Percentiles rank a stretch among this genome's conserved stretches.
Conservation (phyloP, 768 basidiomycete genomes). For the Daedaleopsis nitida region DNA sequence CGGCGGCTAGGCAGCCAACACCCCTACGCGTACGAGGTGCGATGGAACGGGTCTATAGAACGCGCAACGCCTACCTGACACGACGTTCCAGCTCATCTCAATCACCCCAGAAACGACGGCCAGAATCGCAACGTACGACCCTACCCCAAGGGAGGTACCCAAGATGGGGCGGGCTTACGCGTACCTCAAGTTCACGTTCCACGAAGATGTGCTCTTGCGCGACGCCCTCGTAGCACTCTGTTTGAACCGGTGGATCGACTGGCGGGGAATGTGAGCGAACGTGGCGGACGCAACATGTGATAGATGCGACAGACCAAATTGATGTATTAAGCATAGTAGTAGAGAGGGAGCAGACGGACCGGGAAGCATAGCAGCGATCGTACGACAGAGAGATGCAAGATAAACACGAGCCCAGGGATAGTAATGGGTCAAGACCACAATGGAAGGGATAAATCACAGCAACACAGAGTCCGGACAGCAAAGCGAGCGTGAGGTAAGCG, state of each 20-base stretch:
- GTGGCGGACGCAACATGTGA: conserved; percentile 2
- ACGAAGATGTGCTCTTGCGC: conserved; percentile 58
- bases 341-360: background rate
- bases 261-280: conserved; percentile 43
- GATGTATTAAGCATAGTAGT: conserved; percentile 12
- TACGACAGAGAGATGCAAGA: conserved; percentile 1
- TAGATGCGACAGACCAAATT: conserved; percentile 10
- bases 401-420: conserved; percentile 9
- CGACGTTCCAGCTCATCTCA: conserved; percentile 41
- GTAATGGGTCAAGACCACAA: conserved; percentile 2
- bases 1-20: conserved; percentile 48
- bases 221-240: conserved; percentile 66
- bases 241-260: conserved; percentile 77
- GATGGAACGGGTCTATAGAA: conserved; percentile 22
- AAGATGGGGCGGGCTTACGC: conserved; percentile 64
- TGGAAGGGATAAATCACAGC: conserved; percentile 14
- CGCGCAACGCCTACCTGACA: conserved; percentile 25
- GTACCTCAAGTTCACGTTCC: conserved; percentile 64
- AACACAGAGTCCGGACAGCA: conserved; percentile 12
- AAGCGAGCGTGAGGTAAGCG: conserved; percentile 11
- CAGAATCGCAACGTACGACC: conserved; percentile 60
- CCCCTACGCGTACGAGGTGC: conserved; percentile 62
- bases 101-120: conserved; percentile 33
- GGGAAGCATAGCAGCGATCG: conserved; percentile 5
- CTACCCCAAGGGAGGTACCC: conserved; percentile 52